Evolutionary conservation across 2,329 filamentous ascomycete species (phyloP).

Genomic region (Penicillium concentricum): DNA sequence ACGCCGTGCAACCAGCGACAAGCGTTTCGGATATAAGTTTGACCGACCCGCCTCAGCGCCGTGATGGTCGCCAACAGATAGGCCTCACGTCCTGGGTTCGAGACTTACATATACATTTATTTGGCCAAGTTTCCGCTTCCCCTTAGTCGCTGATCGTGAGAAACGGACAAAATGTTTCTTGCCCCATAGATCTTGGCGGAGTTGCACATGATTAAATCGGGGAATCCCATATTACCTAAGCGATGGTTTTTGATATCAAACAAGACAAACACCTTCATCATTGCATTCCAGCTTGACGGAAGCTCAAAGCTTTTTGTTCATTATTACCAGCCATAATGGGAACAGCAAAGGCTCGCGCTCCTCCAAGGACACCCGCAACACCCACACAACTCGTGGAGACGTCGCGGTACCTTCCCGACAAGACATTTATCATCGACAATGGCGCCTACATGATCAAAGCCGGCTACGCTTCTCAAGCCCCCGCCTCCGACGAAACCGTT

Average conservation of each 20-base stretch:
- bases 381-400: constrained; percentile 40
- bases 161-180: neutral
- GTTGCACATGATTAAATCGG: neutral
- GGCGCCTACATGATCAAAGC: constrained; percentile 90
- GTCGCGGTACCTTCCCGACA: constrained; percentile 50
- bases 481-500: constrained; percentile 37
- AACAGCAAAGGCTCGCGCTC: constrained; percentile 35
- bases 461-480: constrained; percentile 61
- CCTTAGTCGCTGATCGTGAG: neutral
- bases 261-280: constrained; percentile 17
- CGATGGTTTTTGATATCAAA: constrained; percentile 10
- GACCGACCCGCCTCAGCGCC: neutral
- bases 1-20: neutral
- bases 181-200: neutral
- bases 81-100: neutral
- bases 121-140: neutral
- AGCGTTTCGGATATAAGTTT: neutral
- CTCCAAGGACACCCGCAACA: constrained; percentile 52
- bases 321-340: constrained; percentile 25
- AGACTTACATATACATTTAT: neutral
- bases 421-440: constrained; percentile 88
- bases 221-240: neutral
- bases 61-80: neutral
- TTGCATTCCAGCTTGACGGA: constrained; percentile 6
- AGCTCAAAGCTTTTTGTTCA: constrained; percentile 1